A percentile compares a stretch with the other conserved stretches of the same genome.
Evolutionary conservation across 177 flowering plant species (phyloP).

Genomic region (Vitis hybrid): DNA sequence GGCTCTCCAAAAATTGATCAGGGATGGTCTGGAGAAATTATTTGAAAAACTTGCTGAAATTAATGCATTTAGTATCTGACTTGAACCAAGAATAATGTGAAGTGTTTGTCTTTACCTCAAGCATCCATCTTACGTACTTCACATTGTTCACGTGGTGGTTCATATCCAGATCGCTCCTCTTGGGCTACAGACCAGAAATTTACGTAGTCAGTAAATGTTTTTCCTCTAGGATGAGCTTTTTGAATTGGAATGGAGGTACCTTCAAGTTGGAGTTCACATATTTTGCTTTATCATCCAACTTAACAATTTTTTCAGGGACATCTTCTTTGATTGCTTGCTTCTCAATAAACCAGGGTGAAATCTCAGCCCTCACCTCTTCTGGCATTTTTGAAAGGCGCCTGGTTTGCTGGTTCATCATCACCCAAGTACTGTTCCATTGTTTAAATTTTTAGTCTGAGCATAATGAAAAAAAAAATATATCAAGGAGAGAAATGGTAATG

Average conservation of each 20-base stretch:
- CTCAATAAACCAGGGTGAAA: constrained; percentile 64
- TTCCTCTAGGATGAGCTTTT: background rate
- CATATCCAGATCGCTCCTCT: constrained; percentile 77
- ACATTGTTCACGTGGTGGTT: constrained; percentile 83
- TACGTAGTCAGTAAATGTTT: background rate
- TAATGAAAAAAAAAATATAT: background rate
- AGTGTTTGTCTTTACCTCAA: constrained; percentile 47
- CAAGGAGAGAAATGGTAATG: background rate
- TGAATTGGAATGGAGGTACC: constrained; percentile 25
- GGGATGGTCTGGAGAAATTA: constrained; percentile 54
- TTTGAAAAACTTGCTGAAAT: background rate
- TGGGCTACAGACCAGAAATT: constrained; percentile 43
- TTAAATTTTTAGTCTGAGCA: constrained; percentile 5
- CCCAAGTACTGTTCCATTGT: constrained; percentile 66
- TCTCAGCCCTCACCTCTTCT: constrained; percentile 67
- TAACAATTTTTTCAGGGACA: constrained; percentile 35
- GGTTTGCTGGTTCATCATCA: constrained; percentile 74
- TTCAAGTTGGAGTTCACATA: constrained; percentile 46
- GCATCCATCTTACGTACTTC: constrained; percentile 74
- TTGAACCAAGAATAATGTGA: background rate
- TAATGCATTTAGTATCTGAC: background rate
- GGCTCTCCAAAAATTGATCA: constrained; percentile 46
- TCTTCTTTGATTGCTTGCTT: constrained; percentile 57
- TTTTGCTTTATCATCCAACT: constrained; percentile 43
- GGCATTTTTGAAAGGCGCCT: constrained; percentile 83